Conservation (phyloP, 139 green algal species). For the Ostreobium quekettii region DNA sequence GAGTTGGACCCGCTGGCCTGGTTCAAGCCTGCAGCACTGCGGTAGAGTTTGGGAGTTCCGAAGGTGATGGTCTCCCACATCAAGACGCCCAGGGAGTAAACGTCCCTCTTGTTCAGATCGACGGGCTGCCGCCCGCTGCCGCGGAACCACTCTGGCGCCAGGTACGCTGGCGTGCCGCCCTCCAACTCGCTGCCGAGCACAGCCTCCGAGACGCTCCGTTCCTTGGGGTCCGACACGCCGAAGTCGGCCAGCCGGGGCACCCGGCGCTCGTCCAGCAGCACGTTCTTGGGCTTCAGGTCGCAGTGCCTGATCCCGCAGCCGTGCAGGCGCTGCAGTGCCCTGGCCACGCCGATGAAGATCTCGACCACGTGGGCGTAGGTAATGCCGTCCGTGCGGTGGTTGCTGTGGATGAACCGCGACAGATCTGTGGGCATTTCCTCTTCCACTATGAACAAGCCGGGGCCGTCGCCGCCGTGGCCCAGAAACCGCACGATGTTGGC, state of each 20-base stretch:
- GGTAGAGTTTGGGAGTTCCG: no score
- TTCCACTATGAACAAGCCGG: no score
- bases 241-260: slow-evolving; percentile 23
- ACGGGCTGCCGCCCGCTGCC: neutral
- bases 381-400: neutral
- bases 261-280: slow-evolving; percentile 14
- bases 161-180: slow-evolving; percentile 11
- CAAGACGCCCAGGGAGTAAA: slow-evolving; percentile 14
- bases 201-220: no score
- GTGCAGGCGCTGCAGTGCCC: slow-evolving; percentile 20
- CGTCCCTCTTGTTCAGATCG: slow-evolving; percentile 10
- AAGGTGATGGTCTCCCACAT: slow-evolving; percentile 19
- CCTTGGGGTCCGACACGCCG: slow-evolving; percentile 12
- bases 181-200: neutral
- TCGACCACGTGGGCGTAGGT: neutral
- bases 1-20: neutral
- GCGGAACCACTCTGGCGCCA: slow-evolving; percentile 14
- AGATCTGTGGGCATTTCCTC: slow-evolving; percentile 13
- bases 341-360: slow-evolving; percentile 12
- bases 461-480: no score
- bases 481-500: no score
- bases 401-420: neutral
- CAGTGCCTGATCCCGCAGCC: slow-evolving; percentile 19
- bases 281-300: slow-evolving; percentile 24
- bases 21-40: no score